These are phyloP conservation scores for Moricandia moricandioides DNA, from an alignment of 345 rosid species.

Conservation along the genomic window DNA sequence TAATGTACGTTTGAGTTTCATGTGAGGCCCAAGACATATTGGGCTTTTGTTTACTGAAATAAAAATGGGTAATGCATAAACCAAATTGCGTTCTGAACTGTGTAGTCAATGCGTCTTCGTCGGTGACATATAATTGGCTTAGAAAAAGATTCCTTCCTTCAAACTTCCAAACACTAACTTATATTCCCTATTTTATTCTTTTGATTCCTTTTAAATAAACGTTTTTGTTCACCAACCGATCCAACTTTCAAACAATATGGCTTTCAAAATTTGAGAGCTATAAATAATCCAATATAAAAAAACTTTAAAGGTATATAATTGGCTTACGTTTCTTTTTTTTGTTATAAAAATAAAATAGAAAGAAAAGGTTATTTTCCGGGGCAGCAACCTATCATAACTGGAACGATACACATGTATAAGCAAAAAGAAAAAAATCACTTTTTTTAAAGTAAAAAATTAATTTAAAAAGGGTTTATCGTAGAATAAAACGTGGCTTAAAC, in stretches of 20 bases:
- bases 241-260: no score
- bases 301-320: no score
- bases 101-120: background rate
- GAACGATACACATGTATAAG: background rate
- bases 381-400: background rate
- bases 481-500: background rate
- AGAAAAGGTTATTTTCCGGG: background rate
- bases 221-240: background rate
- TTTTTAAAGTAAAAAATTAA: no score
- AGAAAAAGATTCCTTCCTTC: background rate
- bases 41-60: background rate
- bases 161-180: background rate
- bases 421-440: no score
- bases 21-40: background rate
- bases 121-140: background rate
- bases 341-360: no score
- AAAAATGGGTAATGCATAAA: background rate
- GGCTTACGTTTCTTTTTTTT: no score
- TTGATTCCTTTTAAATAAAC: background rate
- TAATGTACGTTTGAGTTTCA: background rate
- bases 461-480: no score
- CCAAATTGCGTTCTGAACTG: background rate
- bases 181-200: slow-evolving; percentile 12
- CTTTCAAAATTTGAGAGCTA: no score
- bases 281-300: no score